Percentiles rank a stretch among this genome's conserved stretches.
Evolutionary conservation across 768 basidiomycete species (phyloP).

Genomic region (Hysterangium stoloniferum): DNA sequence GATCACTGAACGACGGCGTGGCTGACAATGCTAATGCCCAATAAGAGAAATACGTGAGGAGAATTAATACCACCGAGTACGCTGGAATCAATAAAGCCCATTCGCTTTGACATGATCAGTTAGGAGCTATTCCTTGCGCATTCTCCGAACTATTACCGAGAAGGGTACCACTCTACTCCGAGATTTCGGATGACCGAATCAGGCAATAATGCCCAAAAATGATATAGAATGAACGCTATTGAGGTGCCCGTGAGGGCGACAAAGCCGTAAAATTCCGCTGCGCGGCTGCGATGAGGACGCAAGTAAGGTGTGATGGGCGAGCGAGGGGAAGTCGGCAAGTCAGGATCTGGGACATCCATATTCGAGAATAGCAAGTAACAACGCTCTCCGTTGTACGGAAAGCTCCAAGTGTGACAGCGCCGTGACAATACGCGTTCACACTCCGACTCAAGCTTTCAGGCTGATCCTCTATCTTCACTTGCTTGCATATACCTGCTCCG

Average conservation of each 20-base stretch:
- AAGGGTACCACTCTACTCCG: constrained; percentile 85
- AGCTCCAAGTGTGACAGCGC: too few species aligned
- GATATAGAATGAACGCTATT: constrained; percentile 57
- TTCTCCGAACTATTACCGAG: constrained; percentile 39
- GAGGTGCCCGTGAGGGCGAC: constrained; percentile 77
- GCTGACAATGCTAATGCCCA: constrained; percentile 63
- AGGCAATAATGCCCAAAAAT: constrained; percentile 77
- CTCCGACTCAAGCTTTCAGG: not conserved
- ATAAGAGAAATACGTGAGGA: constrained; percentile 73
- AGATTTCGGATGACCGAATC: constrained; percentile 56
- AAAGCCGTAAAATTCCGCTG: constrained; percentile 87
- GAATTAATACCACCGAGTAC: constrained; percentile 60
- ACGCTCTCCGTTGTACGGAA: too few species aligned
- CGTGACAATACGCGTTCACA: too few species aligned
- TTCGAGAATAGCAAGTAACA: not conserved
- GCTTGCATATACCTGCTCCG: not conserved
- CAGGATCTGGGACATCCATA: too few species aligned
- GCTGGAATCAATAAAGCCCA: constrained; percentile 81
- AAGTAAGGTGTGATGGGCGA: constrained; percentile 38
- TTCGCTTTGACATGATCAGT: constrained; percentile 44
- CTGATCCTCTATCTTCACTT: not conserved
- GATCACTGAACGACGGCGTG: constrained; percentile 64
- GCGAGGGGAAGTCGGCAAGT: constrained; percentile 36
- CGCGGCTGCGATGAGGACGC: constrained; percentile 47
- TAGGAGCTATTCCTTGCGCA: not conserved